A percentile compares a stretch with the other conserved stretches of the same genome.
Evolutionary conservation across 2,329 filamentous ascomycete genomes (phyloP).

Genomic region (Neoscytalidium dimidiatum): DNA sequence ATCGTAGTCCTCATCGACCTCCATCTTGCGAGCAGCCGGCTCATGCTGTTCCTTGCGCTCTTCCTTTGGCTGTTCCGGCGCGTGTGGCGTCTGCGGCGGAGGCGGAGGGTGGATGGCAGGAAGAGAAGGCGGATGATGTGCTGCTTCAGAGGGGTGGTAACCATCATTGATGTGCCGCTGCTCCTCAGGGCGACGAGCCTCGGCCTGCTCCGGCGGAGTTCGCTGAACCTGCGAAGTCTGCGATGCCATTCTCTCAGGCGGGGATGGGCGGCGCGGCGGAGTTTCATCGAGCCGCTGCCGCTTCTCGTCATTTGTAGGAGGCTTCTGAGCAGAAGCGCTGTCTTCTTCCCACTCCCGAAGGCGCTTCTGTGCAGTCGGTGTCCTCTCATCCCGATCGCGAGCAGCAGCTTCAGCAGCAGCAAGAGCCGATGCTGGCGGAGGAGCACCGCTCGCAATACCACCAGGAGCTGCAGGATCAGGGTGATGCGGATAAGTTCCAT

Average conservation of each 20-base stretch:
- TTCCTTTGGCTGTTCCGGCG: constrained; percentile 51
- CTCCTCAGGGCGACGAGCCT: constrained; percentile 61
- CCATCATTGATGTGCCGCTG: constrained; percentile 73
- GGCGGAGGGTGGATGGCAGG: constrained; percentile 55
- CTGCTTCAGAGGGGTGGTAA: constrained; percentile 91
- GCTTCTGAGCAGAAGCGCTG: constrained; percentile 71
- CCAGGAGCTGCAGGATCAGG: constrained; percentile 60
- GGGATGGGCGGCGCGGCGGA: constrained; percentile 66
- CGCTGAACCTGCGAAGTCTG: constrained; percentile 67
- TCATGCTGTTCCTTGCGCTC: constrained; percentile 61
- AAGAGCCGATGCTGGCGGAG: constrained; percentile 64
- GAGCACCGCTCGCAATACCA: constrained; percentile 69
- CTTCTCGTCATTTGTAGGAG: constrained; percentile 77
- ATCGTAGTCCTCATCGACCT: constrained; percentile 96
- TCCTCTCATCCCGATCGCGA: constrained; percentile 71
- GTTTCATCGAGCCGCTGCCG: constrained; percentile 85
- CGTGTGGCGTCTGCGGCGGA: constrained; percentile 47
- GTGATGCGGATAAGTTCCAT: constrained; percentile 78
- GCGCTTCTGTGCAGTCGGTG: constrained; percentile 78
- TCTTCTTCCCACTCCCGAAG: constrained; percentile 93
- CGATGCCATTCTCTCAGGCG: constrained; percentile 43
- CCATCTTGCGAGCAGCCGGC: constrained; percentile 90
- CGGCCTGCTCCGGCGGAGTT: constrained; percentile 69
- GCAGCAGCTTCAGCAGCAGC: constrained; percentile 69
- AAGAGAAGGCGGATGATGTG: constrained; percentile 74